Conservation (phyloP, 805 yeast species). For the Saccharomyces jurei region DNA sequence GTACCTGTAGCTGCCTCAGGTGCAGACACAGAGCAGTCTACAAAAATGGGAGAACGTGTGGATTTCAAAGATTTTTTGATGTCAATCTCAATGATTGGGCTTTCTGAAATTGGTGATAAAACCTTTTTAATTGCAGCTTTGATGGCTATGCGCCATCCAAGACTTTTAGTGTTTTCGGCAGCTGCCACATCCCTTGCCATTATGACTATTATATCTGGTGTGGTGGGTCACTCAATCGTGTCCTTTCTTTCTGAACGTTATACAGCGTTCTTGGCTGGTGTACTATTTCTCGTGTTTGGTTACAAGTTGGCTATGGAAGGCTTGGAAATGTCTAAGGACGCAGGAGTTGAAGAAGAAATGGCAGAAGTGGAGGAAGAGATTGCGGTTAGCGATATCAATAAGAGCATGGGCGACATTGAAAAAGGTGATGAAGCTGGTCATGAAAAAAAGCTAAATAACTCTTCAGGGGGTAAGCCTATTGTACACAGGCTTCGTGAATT, state of each 20-base stretch:
- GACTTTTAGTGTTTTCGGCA: slow-evolving; percentile 77
- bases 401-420: slow-evolving; percentile 50
- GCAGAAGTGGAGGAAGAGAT: slow-evolving; percentile 96
- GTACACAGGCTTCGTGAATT: slow-evolving; percentile 42
- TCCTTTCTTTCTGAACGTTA: slow-evolving; percentile 67
- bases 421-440: slow-evolving; percentile 34
- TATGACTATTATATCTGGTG: slow-evolving; percentile 87
- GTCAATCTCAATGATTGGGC: slow-evolving; percentile 83
- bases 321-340: slow-evolving; percentile 63
- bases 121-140: slow-evolving; percentile 93
- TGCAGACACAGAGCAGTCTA: background rate
- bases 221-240: slow-evolving; percentile 88
- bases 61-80: slow-evolving; percentile 50
- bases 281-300: slow-evolving; percentile 78
- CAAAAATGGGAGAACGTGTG: background rate
- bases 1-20: background rate
- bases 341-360: slow-evolving; percentile 89
- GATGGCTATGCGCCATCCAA: slow-evolving; percentile 93
- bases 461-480: slow-evolving; percentile 11
- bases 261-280: slow-evolving; percentile 76
- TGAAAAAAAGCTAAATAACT: slow-evolving; percentile 5
- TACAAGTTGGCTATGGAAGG: slow-evolving; percentile 72
- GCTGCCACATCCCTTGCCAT: slow-evolving; percentile 77
- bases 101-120: slow-evolving; percentile 96
- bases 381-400: slow-evolving; percentile 50